phyloP scores from a whole-genome alignment of 139 green algal genomes.

The Haematococcus sp. region DNA sequence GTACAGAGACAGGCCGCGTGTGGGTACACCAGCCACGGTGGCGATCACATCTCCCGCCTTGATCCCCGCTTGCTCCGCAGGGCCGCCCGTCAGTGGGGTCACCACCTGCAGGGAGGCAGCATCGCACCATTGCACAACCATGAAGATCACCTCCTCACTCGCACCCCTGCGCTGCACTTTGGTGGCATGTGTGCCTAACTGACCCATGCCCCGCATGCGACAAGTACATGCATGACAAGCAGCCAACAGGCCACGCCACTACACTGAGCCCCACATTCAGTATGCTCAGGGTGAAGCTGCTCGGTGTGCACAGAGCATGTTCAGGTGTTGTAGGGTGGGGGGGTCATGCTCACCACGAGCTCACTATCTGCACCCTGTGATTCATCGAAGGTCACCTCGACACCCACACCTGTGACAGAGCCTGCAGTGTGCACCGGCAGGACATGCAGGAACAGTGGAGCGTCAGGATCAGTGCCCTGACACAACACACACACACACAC shows the following conservation, averaged over 20 bases:
- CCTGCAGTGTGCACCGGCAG: constrained; percentile 49
- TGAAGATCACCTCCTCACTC: no score
- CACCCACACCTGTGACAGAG: constrained; percentile 71
- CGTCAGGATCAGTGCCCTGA: background rate
- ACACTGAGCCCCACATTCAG: no score
- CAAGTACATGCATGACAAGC: no score
- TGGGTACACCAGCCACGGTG: constrained; percentile 71
- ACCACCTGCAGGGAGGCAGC: constrained; percentile 74
- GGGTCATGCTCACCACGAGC: constrained; percentile 50
- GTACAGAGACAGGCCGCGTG: constrained; percentile 77
- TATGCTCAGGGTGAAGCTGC: no score
- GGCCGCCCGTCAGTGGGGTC: constrained; percentile 72
- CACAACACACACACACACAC: constrained; percentile 7
- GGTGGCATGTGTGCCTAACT: no score
- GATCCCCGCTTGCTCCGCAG: constrained; percentile 84
- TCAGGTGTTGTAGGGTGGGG: no score
- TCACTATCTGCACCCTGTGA: background rate
- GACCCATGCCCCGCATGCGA: no score
- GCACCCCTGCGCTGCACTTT: no score
- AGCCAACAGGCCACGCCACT: no score
- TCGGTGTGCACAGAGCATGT: no score
- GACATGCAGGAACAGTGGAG: background rate
- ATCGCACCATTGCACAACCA: no score
- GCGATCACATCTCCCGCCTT: constrained; percentile 76
- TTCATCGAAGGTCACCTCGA: constrained; percentile 65